These are phyloP conservation scores for Gracilaria gracilis DNA, from an alignment of 23 red algal genomes.

Conservation along the genomic window DNA sequence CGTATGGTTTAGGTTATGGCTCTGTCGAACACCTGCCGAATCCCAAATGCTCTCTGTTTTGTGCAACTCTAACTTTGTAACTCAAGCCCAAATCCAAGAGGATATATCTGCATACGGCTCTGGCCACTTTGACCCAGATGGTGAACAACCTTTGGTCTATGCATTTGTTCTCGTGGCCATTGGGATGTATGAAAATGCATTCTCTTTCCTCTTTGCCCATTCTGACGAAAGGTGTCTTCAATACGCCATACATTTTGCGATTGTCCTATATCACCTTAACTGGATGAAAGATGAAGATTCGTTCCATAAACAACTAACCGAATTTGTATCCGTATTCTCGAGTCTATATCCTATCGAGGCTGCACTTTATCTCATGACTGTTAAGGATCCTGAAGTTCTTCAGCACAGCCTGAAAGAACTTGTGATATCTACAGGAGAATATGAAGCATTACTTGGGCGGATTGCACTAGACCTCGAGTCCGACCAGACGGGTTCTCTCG, in stretches of 20 bases:
- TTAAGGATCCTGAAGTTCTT: constrained; percentile 11
- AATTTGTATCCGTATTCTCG: constrained; percentile 29
- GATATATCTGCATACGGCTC: constrained; percentile 70
- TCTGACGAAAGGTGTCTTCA: constrained; percentile 36
- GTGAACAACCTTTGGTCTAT: constrained; percentile 73
- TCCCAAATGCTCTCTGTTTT: constrained; percentile 35
- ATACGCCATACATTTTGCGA: constrained; percentile 51
- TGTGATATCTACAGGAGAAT: constrained; percentile 27
- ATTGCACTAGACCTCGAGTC: constrained; percentile 21
- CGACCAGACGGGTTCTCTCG: constrained; percentile 11
- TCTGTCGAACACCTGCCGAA: constrained; percentile 58
- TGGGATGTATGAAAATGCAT: constrained; percentile 62
- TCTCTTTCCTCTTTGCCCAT: constrained; percentile 68
- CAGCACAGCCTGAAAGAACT: constrained; percentile 22
- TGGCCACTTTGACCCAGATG: constrained; percentile 81
- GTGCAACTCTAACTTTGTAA: constrained; percentile 54
- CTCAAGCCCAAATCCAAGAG: constrained; percentile 70
- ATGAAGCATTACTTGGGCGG: constrained; percentile 20
- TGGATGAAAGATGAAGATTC: constrained; percentile 42
- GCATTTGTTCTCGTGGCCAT: constrained; percentile 74
- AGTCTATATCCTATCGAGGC: constrained; percentile 29
- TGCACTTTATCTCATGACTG: constrained; percentile 41
- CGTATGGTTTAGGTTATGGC: constrained; percentile 86
- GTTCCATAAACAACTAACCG: constrained; percentile 13
- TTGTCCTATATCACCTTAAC: constrained; percentile 44